A percentile compares a stretch with the other conserved stretches of the same genome.
phyloP scores from a whole-genome alignment of 1,284 basidiomycete species.

The Taiwanofungus camphoratus region DNA sequence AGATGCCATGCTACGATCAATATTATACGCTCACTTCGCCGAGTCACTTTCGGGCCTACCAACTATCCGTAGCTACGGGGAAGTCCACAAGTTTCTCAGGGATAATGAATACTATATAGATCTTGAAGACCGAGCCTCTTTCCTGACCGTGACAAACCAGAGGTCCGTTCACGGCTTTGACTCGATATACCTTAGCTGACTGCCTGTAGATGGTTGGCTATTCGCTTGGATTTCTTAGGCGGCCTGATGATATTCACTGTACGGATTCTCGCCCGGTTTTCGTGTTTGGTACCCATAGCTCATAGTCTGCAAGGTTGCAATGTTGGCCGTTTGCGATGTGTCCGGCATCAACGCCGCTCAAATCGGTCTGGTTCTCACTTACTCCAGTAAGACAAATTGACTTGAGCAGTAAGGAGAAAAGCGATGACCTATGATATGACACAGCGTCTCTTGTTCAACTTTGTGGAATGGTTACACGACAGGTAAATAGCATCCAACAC shows the following conservation, averaged over 20 bases:
- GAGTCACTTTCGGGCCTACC: conserved; percentile 75
- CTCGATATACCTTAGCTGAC: conserved; percentile 1
- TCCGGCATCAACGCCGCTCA: conserved; percentile 59
- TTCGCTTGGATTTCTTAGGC: conserved; percentile 74
- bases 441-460: conserved; percentile 51
- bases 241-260: conserved; percentile 61
- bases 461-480: conserved; percentile 51
- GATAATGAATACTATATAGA: conserved; percentile 73
- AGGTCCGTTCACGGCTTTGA: conserved; percentile 26
- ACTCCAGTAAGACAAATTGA: conserved; percentile 40
- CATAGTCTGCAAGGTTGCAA: conserved; percentile 35
- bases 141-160: conserved; percentile 59
- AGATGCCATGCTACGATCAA: conserved; percentile 63
- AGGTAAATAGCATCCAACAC: conserved; percentile 13
- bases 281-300: conserved; percentile 11
- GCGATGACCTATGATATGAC: neutral
- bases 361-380: conserved; percentile 71
- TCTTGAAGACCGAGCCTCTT: conserved; percentile 62
- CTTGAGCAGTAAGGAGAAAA: neutral
- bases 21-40: conserved; percentile 77
- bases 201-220: conserved; percentile 61
- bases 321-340: conserved; percentile 45
- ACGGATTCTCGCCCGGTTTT: conserved; percentile 24
- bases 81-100: conserved; percentile 54
- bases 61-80: conserved; percentile 72